Evolutionary conservation across 805 yeast species (phyloP).

Genomic region (Saccharomycopsis synnaedendra): DNA sequence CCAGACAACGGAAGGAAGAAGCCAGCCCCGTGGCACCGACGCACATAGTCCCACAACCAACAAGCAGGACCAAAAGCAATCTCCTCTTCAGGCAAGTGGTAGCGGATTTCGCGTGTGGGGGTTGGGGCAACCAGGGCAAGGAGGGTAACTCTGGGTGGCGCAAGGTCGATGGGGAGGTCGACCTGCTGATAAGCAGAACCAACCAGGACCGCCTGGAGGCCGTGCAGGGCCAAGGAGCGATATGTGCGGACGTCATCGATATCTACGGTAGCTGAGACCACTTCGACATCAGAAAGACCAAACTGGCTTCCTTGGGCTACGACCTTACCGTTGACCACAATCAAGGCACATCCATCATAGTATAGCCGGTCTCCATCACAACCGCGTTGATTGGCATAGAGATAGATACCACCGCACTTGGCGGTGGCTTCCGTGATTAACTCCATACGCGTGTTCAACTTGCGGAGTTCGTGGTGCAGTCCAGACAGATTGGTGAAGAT

Average conservation of each 20-base stretch:
- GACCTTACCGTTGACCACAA: conserved; percentile 83
- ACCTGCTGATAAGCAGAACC: conserved; percentile 33
- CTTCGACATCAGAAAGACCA: conserved; percentile 85
- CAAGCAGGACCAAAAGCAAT: conserved; percentile 98
- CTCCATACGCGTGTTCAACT: conserved; percentile 72
- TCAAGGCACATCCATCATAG: conserved; percentile 95
- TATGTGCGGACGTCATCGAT: conserved; percentile 83
- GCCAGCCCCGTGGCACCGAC: conserved; percentile 87
- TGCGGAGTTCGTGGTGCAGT: conserved; percentile 93
- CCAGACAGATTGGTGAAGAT: conserved; percentile 93
- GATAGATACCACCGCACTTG: conserved; percentile 92
- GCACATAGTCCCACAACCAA: conserved; percentile 97
- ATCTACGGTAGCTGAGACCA: conserved; percentile 89
- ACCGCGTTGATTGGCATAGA: conserved; percentile 92
- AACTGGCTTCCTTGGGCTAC: conserved; percentile 93
- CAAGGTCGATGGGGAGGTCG: conserved; percentile 51
- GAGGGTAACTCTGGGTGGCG: conserved; percentile 48
- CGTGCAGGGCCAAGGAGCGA: conserved; percentile 63
- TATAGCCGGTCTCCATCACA: conserved; percentile 97
- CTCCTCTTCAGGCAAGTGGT: conserved; percentile 87
- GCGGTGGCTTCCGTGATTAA: conserved; percentile 87
- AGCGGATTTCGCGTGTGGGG: conserved; percentile 34
- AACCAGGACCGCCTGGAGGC: conserved; percentile 45
- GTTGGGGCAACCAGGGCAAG: conserved; percentile 56
- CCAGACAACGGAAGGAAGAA: conserved; percentile 91